Percentiles rank a stretch among this genome's conserved stretches.
Conservation (phyloP, 2,329 filamentous ascomycete species). For the Cadophora gregata region DNA sequence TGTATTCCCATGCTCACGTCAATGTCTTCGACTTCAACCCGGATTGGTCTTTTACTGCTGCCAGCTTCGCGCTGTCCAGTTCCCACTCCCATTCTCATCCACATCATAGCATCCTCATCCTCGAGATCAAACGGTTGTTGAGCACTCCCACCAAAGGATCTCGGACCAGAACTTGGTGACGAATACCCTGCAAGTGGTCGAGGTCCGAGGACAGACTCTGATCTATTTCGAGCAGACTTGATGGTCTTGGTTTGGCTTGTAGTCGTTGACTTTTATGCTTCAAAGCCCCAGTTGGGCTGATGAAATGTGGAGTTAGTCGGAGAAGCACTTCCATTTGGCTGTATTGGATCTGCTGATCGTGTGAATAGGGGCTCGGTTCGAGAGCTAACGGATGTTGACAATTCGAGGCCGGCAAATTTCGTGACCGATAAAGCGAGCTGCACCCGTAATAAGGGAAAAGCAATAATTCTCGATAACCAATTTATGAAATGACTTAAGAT, state of each 20-base stretch:
- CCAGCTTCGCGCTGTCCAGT: neutral
- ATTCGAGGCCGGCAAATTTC: too few relatives aligned
- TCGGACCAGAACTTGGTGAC: neutral
- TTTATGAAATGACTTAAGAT: too few relatives aligned
- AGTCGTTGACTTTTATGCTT: neutral
- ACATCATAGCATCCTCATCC: neutral
- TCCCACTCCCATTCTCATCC: neutral
- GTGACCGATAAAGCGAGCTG: too few relatives aligned
- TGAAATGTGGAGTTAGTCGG: conserved; percentile 13
- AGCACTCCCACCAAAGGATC: conserved; percentile 4
- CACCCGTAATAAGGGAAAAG: too few relatives aligned
- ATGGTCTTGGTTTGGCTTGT: neutral
- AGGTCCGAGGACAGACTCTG: conserved; percentile 1
- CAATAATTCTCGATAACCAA: too few relatives aligned
- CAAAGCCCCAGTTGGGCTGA: conserved; percentile 5
- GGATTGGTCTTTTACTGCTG: neutral
- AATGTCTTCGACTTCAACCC: neutral
- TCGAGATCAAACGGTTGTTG: conserved; percentile 11
- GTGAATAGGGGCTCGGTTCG: neutral
- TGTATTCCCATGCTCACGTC: neutral
- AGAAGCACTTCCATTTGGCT: neutral
- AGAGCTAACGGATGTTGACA: neutral
- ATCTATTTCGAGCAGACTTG: neutral
- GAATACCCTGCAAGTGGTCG: neutral
- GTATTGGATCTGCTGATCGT: neutral